Evolutionary conservation across 495 filamentous ascomycete species (phyloP).

Genomic region (Hyaloscypha bicolor): DNA sequence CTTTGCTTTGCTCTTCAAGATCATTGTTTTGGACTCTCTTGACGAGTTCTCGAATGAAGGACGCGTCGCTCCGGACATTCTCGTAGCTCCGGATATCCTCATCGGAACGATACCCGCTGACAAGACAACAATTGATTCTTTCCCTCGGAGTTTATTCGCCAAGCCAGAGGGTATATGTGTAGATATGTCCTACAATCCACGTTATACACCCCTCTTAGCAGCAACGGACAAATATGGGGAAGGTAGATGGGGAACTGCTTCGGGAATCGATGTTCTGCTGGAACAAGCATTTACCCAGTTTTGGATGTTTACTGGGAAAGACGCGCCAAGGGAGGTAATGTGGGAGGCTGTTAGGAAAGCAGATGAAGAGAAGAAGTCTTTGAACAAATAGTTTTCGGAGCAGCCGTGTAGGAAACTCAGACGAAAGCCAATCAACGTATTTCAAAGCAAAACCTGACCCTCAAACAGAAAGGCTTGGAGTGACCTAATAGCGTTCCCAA

Average conservation of each 20-base stretch:
- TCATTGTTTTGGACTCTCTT: constrained; percentile 4
- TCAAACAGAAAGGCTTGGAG: too few relatives aligned
- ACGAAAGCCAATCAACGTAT: too few relatives aligned
- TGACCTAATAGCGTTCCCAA: too few relatives aligned
- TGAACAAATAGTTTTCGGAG: not conserved
- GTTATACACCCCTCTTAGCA: constrained; percentile 4
- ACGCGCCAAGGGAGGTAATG: constrained; percentile 14
- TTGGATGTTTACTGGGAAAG: constrained; percentile 7
- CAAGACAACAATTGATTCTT: constrained; percentile 10
- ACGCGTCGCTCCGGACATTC: constrained; percentile 1
- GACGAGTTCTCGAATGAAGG: not conserved
- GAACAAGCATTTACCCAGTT: constrained; percentile 14
- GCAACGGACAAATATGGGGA: constrained; percentile 2
- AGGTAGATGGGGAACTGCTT: constrained; percentile 11
- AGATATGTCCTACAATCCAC: constrained; percentile 16
- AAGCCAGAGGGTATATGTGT: constrained; percentile 9
- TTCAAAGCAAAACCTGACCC: too few relatives aligned
- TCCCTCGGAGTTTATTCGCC: constrained; percentile 3
- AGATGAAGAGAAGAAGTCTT: constrained; percentile 10
- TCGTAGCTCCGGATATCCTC: not conserved
- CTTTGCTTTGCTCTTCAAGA: constrained; percentile 10
- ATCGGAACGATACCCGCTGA: constrained; percentile 12
- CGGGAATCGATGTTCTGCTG: constrained; percentile 16
- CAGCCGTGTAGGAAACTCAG: too few relatives aligned
- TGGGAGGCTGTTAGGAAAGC: constrained; percentile 8